Evolutionary conservation across 805 yeast genomes (phyloP), one percentile per base, ranked within the genome.

Genomic region (Wickerhamomyces rabaulensis): DNA sequence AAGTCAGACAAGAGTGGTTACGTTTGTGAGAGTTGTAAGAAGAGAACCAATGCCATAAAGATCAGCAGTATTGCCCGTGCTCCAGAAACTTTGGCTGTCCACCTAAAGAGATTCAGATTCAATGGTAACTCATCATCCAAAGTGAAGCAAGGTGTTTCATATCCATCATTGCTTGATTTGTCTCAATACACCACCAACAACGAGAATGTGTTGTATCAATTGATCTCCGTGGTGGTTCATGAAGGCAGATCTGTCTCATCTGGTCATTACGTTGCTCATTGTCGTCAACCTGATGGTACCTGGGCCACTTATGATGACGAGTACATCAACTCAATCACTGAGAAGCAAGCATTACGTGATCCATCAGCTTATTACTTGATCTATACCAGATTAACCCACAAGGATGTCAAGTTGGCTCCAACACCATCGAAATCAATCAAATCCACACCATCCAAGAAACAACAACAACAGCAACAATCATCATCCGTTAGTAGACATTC

Each of bases 251-350:
- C 96, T 2, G 82, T 91, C 13, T 82, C 90, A 40, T 82, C 94
- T 3, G 99, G 99, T 4, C 99, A 94, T 65, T 94, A 94, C 60
- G 79, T 90, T 49, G 87, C 96, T 1, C 89, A 87, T 61, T 87
- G 96, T 61, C 78, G 85, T 52, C 97, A 91, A 65, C 96, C 97
- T 1, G 94, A 87, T 65, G 92, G 90, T 2, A 68, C 84, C 2
- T 94, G 98, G 99, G 83, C 89, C 25, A 83, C 89, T 9, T 94
- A 92, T 65, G 98, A 94, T 62, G 99, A 94, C 63, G 99, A 94
- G 58, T 80, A 84, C 58, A 81, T 88, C 54, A 85, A 87, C 58
- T 74, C 73, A 49, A 81, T 87, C 45, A 74, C 83, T 31, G 94
- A 87, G 57, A 73, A 78, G 47, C 80, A 78, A 40, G 96, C 88